Evolutionary conservation across 768 basidiomycete genomes (phyloP).

Genomic region (Mycena chlorophos): DNA sequence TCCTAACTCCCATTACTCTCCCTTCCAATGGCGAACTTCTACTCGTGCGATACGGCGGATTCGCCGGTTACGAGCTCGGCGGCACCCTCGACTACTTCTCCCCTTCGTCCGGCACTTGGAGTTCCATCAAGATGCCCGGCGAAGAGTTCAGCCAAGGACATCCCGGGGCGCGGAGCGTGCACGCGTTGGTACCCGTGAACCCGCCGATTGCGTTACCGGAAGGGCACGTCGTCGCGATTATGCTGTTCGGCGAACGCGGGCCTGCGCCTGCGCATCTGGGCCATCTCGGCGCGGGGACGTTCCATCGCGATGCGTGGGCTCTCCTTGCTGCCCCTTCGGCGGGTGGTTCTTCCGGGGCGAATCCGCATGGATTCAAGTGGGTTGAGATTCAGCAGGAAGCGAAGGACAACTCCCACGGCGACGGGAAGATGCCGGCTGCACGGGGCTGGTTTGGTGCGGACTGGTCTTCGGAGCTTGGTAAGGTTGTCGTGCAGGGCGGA

Average conservation of each 20-base stretch:
- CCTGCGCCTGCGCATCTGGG: conserved; percentile 9
- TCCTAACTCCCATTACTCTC: not conserved
- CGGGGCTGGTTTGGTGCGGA: conserved; percentile 12
- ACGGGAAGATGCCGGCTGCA: not conserved
- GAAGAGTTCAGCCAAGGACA: not conserved
- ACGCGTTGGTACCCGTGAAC: conserved; percentile 2
- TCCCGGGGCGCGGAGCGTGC: conserved; percentile 6
- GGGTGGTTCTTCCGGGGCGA: not conserved
- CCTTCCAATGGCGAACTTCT: not conserved
- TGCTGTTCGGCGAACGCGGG: conserved; percentile 13
- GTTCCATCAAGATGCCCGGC: conserved; percentile 4
- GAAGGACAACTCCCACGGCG: not conserved
- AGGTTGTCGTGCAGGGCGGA: conserved; percentile 8
- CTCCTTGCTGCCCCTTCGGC: not conserved
- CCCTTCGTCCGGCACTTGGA: conserved; percentile 4
- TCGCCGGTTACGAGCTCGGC: conserved; percentile 11
- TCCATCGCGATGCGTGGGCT: conserved; percentile 11
- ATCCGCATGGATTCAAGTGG: conserved; percentile 4
- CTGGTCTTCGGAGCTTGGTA: not conserved
- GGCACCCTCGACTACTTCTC: conserved; percentile 5
- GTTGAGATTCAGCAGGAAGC: conserved; percentile 2
- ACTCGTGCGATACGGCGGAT: conserved; percentile 12
- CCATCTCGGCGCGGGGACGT: conserved; percentile 6
- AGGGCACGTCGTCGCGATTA: not conserved
- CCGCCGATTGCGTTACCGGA: not conserved